Base-by-base conservation (phyloP, 2,329 filamentous ascomycete species). In the Cytospora paraplurivora region DNA sequence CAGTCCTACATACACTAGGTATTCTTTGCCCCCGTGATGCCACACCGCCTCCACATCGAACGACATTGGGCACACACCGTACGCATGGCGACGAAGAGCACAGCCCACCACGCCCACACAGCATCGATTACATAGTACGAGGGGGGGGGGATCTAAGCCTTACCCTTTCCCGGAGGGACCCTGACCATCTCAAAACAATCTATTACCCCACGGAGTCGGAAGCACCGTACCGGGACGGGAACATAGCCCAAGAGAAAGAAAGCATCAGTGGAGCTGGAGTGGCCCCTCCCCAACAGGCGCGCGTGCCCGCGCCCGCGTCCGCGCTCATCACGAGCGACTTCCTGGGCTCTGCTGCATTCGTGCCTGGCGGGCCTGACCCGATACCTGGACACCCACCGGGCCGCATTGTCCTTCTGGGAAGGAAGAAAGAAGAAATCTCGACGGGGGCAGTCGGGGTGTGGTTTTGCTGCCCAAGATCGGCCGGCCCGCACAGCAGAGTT, bases 371-470 rank as follows among this genome's bases (percentile, higher is more conserved):
- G 27, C 27, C 27, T 27, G 27, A 27, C 27, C 27, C 4, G 4
- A 27, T 27, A 27, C 27, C 27, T 27, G n/a, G 1, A 4, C n/a
- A 17, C 44, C 44, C 44, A 21, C 44, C n/a, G 10, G n/a, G 12
- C n/a, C 12, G 44, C 44, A 47, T 47, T 21, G 8, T 21, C 11
- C 38, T 12, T 47, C 13, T 19, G 34, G 44, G 19, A 50, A 19
- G 57, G 47, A 27, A 44, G 61, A n/a, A 27, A 44, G 61, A n/a
- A 47, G 54, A 49, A 56, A 38, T 62, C 54, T 54, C 53, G 35
- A 61, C 54, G 44, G 33, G 33, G 35, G 32, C 50, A 49, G n/a
- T 34, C 41, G 56, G 54, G 57, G 51, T 6, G n/a, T 12, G 17
- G 38, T 19, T 19, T 51, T 44, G 27, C 41, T 55, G 51, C 59